Base-by-base conservation (phyloP, 208 protist genomes). In the Entamoeba dispar region DNA sequence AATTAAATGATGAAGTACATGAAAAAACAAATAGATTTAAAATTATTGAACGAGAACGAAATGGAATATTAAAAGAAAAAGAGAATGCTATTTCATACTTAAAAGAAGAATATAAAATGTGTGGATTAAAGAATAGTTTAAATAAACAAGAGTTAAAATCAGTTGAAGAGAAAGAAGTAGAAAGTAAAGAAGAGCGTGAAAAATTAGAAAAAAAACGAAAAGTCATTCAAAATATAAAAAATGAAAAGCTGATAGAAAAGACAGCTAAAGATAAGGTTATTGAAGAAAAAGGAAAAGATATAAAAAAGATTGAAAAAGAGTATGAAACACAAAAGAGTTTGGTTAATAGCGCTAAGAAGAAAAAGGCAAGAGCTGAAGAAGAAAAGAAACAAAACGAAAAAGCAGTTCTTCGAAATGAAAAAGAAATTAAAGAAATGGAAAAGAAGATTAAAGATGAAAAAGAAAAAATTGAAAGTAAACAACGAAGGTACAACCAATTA, bases 1-100 rank as follows among this genome's bases (percentile, higher is more conserved):
- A 94, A 50, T 95, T 97, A 17, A 98, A 98, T 95, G 95, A 98
- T 52, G 94, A 97, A 69, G 96, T 98, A 14, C 95, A 97, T 0
- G 96, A 98, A 77, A 96, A 97, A 86, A 95, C 98, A 4, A 97
- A 98, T 94, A 95, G 95, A 38, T 95, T 98, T 77, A 97, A 98
- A n/a, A 95, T 97, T 6, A 95, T 97, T 19, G 97, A 98, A 93
- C 97, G 98, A 55, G 98, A 99, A 92, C 10, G 10, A 19, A 91
- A 91, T 49, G 77, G 12, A 1, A 49, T 91, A 7, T 77, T 34
- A 3, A 22, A 22, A 77, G 61, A 77, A 38, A 77, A 77, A 10
- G 61, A 77, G 19, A n/a, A 10, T 7, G 61, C 61, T 38, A 19
- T 77, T 38, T n/a, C 8, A n/a, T 77, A 77, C 8, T 22, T 77